A percentile compares a stretch with the other conserved stretches of the same genome.
phyloP scores from a whole-genome alignment of 2,329 filamentous ascomycete genomes.

The Beauveria australis region DNA sequence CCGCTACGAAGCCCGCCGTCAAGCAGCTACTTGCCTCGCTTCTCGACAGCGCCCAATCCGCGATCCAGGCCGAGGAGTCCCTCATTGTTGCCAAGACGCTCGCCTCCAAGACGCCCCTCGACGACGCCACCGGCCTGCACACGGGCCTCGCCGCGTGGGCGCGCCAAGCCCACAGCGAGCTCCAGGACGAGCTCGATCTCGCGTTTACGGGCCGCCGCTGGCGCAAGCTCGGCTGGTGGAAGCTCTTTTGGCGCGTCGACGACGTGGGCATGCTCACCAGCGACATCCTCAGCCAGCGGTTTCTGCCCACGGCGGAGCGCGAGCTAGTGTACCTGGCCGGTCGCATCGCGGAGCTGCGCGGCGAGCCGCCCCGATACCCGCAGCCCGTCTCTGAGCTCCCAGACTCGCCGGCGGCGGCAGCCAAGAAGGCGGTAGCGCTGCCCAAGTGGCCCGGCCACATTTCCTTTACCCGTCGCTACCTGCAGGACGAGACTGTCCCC shows the following conservation, averaged over 20 bases:
- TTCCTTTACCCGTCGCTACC: constrained; percentile 56
- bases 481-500: constrained; percentile 59
- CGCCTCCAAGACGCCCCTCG: constrained; percentile 26
- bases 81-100: constrained; percentile 26
- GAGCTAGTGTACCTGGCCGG: constrained; percentile 78
- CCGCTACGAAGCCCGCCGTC: constrained; percentile 56
- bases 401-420: background rate
- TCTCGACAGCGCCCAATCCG: constrained; percentile 43
- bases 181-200: constrained; percentile 69
- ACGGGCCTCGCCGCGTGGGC: constrained; percentile 62
- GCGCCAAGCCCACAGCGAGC: constrained; percentile 70
- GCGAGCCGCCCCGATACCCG: constrained; percentile 22
- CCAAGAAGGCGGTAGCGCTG: constrained; percentile 13
- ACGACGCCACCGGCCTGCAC: constrained; percentile 41
- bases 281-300: constrained; percentile 68
- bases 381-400: constrained; percentile 24
- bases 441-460: constrained; percentile 68
- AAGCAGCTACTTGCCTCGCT: constrained; percentile 59
- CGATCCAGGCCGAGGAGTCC: constrained; percentile 43
- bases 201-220: constrained; percentile 71
- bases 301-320: constrained; percentile 71
- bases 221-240: constrained; percentile 85
- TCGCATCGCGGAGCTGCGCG: constrained; percentile 49
- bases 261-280: constrained; percentile 78
- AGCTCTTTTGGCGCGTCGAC: constrained; percentile 89